Base-by-base conservation (phyloP, 805 yeast genomes). In the Helenozyma rhizophorensis region DNA sequence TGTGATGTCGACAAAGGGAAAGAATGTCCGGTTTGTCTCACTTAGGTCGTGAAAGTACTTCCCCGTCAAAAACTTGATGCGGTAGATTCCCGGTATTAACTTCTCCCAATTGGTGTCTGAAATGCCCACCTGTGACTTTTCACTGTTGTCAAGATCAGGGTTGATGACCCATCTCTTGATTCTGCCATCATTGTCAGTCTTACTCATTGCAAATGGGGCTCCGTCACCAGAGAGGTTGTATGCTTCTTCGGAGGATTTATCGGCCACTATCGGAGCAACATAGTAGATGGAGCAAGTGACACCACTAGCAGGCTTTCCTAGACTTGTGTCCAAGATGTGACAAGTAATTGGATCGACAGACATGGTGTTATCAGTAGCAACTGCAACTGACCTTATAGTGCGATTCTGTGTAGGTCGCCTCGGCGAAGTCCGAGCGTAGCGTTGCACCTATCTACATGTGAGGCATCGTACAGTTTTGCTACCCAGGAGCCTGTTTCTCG, bases 1-100 rank as follows among this genome's bases (percentile, higher is more conserved):
- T 1, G 71, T 66, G 24, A 89, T 83, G 39, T 89, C 96, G 7
- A 88, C 87, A 51, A 74, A 82, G 0, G 97, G 97, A 67, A 88
- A 89, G 54, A 88, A 88, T 1, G 88, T 80, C 36, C 68, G 60
- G 28, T 46, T 51, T 18, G 38, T 45, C 24, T 39, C 48, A 3
- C 48, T 41, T 22, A 60, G 47, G 9, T 44, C 46, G 22, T 47
- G 50, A 36, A 83, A 79, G 52, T 86, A 86, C 23, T 74, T 71
- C 3, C 80, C 80, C 0, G 94, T 83, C 32, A 80, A 78, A 53
- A 87, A 89, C 46, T 84, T 68, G 49, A 87, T 78, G 60, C 76
- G 81, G 62, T 86, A 85, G 19, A 75, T 57, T 0, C 95, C 95
- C 1, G 82, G 75, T 6, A 48, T 53, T 26, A 80, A 60, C 3